A percentile compares a stretch with the other conserved stretches of the same genome.
Evolutionary conservation across 177 flowering plant genomes (phyloP).

Genomic region (Vitis hybrid): DNA sequence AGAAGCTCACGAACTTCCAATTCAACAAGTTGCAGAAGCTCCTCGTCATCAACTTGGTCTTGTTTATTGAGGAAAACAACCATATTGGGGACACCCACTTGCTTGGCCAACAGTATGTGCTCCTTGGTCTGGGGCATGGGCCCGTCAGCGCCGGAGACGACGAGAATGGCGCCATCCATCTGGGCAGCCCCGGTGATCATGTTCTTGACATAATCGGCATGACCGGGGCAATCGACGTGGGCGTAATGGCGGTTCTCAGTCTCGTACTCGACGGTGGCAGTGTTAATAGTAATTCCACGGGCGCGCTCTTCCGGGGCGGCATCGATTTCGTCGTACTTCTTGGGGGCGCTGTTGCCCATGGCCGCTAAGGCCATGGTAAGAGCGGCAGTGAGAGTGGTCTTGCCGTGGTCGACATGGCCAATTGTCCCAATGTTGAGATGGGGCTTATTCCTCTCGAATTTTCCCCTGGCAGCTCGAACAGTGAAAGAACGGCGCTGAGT

Average conservation of each 20-base stretch:
- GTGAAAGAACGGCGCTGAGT: constrained; percentile 19
- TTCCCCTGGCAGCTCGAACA: constrained; percentile 37
- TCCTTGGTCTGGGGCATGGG: constrained; percentile 99
- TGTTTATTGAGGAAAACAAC: constrained; percentile 90
- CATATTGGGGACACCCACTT: constrained; percentile 94
- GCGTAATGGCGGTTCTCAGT: constrained; percentile 89
- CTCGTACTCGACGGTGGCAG: constrained; percentile 93
- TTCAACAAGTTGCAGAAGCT: constrained; percentile 77
- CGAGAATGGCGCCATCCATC: constrained; percentile 75
- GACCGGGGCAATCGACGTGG: constrained; percentile 92
- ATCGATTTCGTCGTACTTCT: constrained; percentile 93
- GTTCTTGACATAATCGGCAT: constrained; percentile 86
- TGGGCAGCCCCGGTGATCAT: constrained; percentile 77
- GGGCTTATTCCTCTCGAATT: constrained; percentile 93
- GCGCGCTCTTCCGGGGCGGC: constrained; percentile 91
- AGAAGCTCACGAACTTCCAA: constrained; percentile 87
- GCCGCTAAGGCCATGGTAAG: constrained; percentile 89
- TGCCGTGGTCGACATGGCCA: constrained; percentile 95
- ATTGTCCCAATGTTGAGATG: constrained; percentile 92
- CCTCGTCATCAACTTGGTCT: constrained; percentile 91
- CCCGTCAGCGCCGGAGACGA: constrained; percentile 91
- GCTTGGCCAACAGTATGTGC: constrained; percentile 85
- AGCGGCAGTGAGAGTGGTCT: constrained; percentile 90
- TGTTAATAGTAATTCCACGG: constrained; percentile 86
- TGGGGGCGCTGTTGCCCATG: constrained; percentile 70